Percentiles rank a stretch among this genome's conserved stretches.
phyloP scores from a whole-genome alignment of 208 protist species.

The Leishmania tropica region DNA sequence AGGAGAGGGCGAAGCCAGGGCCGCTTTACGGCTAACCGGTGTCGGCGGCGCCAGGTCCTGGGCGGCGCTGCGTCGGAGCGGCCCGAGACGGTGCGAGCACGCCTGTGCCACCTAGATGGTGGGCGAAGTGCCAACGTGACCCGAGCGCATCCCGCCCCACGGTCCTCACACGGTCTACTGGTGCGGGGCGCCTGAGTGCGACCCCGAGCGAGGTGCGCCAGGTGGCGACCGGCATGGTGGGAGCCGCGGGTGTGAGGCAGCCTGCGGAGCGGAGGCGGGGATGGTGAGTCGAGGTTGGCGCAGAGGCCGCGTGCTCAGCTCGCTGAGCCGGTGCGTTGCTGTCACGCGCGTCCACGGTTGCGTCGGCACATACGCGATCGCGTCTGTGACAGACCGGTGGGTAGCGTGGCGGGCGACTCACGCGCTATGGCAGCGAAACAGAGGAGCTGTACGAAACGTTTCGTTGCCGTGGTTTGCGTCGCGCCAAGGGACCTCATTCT shows the following conservation, averaged over 20 bases:
- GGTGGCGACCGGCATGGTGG: not conserved
- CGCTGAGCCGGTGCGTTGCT: not conserved
- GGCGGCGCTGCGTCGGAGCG: not conserved
- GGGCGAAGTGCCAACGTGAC: not conserved
- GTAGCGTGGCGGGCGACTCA: not conserved
- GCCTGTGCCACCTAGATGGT: not conserved
- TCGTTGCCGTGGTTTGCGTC: not conserved
- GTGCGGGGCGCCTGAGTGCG: not conserved
- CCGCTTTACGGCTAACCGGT: not conserved
- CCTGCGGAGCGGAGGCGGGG: not conserved
- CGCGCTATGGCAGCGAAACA: too few relatives aligned
- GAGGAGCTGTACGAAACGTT: too few relatives aligned
- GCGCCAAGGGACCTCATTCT: not conserved
- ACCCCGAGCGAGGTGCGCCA: not conserved
- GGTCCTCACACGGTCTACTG: not conserved
- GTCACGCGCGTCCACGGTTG: not conserved
- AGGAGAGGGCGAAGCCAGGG: not conserved
- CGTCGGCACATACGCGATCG: not conserved
- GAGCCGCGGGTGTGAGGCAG: not conserved
- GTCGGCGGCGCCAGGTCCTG: not conserved
- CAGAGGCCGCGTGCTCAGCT: not conserved
- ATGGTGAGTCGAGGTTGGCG: not conserved
- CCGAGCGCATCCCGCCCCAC: not conserved
- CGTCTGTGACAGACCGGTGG: not conserved
- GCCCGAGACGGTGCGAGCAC: not conserved